Evolutionary conservation across 208 protist species (phyloP), one percentile per base, ranked within the genome.

Genomic region (Leishmania turanica): DNA sequence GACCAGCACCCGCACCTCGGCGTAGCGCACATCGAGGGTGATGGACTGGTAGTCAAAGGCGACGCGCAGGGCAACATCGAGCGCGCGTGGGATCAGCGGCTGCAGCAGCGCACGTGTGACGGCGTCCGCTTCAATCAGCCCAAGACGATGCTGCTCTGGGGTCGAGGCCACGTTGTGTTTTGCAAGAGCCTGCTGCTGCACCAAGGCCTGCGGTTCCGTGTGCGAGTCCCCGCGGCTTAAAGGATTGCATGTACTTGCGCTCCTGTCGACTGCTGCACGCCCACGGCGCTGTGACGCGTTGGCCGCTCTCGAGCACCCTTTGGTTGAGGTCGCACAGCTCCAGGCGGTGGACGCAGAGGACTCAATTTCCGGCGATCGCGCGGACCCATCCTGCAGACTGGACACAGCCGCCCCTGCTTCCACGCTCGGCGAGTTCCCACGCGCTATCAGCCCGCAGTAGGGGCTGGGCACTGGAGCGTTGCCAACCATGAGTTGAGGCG

Each of bases 11-110:
- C 88, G 87, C 15, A 97, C 87, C 37, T 87, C 89, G 71, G 92
- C 84, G 78, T 95, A 97, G 75, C 86, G 88, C 45, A 95, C 64
- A 73, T 95, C 88, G 34, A 96, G 79, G 3, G 88, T 75, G 8
- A 94, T 62, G 1, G 89, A 75, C 69, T 96, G 90, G 24, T 87
- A 85, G 56, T 92, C 91, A 81, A 95, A 96, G 34, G 90, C 86
- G 17, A 45, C 84, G 42, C 89, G 90, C 21, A 96, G 87, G 54
- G 87, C 76, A 7, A 77, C 79, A 69, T 95, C 90, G 19, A 88
- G 65, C 73, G 81, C 86, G 19, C 40, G 51, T 0, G 90, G 87
- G 34, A 96, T 92, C 49, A 51, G 71, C 15, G 92, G 90, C n/a
- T 78, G 84, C 17, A 92, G 80, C 53, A 93, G 80, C 51, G 82